phyloP scores from a whole-genome alignment of 139 green algal genomes.

The Tetradesmus obliquus region DNA sequence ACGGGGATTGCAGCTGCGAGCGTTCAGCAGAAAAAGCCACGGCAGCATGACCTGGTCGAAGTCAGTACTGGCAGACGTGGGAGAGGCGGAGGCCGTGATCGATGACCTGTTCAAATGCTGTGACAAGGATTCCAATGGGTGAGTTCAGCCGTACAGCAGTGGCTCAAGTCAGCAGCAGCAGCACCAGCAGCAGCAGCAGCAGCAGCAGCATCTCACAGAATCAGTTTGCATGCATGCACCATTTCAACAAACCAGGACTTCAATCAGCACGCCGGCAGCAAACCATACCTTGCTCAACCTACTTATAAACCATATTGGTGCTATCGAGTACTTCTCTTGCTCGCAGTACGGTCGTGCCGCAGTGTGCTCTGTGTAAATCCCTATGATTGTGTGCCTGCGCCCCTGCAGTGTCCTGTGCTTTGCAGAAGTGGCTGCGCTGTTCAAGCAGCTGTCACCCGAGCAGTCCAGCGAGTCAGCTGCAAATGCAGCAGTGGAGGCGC shows the following conservation, averaged over 20 bases:
- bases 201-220: not conserved
- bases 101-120: not conserved
- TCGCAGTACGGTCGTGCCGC: too few species aligned
- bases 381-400: not conserved
- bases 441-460: constrained; percentile 27
- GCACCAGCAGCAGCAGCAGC: not conserved
- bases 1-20: not conserved
- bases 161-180: not conserved
- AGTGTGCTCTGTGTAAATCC: too few species aligned
- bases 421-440: constrained; percentile 19
- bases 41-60: not conserved
- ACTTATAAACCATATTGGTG: too few species aligned
- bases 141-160: not conserved
- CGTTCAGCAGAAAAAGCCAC: not conserved
- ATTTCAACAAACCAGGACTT: too few species aligned
- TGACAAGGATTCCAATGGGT: not conserved
- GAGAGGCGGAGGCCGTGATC: not conserved
- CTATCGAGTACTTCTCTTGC: too few species aligned
- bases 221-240: not conserved
- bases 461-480: constrained; percentile 1
- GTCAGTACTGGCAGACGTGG: not conserved
- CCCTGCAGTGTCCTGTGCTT: constrained; percentile 20
- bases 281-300: too few species aligned
- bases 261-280: too few species aligned
- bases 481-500: constrained; percentile 45